These are phyloP conservation scores for Heimioporus sp. DNA, from an alignment of 768 basidiomycete genomes.

Conservation along the genomic window DNA sequence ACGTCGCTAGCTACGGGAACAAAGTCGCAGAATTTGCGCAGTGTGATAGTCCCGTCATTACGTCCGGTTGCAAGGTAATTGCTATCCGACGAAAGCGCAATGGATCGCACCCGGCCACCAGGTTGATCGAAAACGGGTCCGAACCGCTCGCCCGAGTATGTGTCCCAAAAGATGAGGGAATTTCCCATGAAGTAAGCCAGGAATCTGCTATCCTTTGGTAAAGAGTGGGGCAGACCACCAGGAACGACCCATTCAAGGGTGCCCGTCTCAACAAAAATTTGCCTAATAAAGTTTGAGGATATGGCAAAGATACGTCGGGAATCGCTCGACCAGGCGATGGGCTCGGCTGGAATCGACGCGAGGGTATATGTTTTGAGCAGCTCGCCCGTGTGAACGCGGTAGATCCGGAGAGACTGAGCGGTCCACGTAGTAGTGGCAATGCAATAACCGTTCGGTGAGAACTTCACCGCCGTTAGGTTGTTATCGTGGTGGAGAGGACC, in stretches of 20 bases:
- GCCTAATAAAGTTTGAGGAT: background rate
- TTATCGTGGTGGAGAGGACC: conserved; percentile 7
- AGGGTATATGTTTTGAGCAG: background rate
- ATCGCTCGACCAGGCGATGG: background rate
- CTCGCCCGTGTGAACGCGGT: background rate
- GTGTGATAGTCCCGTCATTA: background rate
- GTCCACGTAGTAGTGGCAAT: background rate
- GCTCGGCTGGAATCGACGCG: background rate
- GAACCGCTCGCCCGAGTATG: conserved; percentile 1
- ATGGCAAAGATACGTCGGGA: background rate
- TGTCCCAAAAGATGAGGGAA: conserved; percentile 4
- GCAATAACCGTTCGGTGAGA: conserved; percentile 5
- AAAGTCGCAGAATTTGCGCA: background rate
- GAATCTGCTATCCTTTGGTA: background rate
- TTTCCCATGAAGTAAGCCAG: background rate
- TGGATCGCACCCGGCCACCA: background rate
- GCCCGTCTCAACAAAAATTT: background rate
- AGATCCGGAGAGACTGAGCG: conserved; percentile 4
- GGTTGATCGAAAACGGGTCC: conserved; percentile 1
- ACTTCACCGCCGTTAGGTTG: background rate
- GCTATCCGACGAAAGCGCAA: conserved; percentile 6
- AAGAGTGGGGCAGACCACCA: background rate
- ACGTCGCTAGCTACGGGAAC: background rate
- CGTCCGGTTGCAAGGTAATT: background rate
- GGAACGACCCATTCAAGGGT: background rate